phyloP scores from a whole-genome alignment of 495 filamentous ascomycete genomes.

The Astrothelium macrocarpum region DNA sequence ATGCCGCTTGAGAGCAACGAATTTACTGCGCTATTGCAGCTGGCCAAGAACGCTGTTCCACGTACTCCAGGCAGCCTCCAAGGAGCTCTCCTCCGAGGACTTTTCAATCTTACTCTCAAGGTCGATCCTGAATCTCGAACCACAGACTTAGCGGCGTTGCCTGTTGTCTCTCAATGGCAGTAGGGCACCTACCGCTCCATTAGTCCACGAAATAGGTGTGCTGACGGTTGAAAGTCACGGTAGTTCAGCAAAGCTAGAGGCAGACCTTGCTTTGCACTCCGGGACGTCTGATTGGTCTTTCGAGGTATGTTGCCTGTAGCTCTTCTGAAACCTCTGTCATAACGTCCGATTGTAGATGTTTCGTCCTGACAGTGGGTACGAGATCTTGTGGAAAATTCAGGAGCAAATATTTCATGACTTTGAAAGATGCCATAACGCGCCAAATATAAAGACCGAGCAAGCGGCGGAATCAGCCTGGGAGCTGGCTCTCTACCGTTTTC shows the following conservation, averaged over 20 bases:
- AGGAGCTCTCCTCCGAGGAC: background rate
- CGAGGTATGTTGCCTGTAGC: background rate
- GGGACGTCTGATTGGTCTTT: background rate
- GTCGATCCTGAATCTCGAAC: background rate
- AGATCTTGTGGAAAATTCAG: background rate
- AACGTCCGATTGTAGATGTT: background rate
- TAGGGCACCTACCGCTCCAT: background rate
- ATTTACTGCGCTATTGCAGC: background rate
- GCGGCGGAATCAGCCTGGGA: background rate
- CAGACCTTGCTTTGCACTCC: background rate
- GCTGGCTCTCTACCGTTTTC: background rate
- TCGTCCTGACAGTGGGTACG: background rate
- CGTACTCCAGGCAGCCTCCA: background rate
- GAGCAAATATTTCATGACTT: background rate
- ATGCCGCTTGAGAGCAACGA: background rate
- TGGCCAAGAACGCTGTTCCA: background rate
- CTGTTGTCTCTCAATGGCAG: background rate
- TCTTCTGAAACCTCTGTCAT: background rate
- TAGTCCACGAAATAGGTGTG: background rate
- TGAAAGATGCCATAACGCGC: background rate
- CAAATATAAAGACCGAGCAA: background rate
- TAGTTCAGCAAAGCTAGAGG: background rate
- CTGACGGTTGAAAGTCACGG: background rate
- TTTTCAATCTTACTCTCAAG: background rate
- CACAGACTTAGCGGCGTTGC: background rate